A percentile compares a stretch with the other conserved stretches of the same genome.
Evolutionary conservation across 352 stramenopile genomes (phyloP).

Genomic region (Pythium periplocum): DNA sequence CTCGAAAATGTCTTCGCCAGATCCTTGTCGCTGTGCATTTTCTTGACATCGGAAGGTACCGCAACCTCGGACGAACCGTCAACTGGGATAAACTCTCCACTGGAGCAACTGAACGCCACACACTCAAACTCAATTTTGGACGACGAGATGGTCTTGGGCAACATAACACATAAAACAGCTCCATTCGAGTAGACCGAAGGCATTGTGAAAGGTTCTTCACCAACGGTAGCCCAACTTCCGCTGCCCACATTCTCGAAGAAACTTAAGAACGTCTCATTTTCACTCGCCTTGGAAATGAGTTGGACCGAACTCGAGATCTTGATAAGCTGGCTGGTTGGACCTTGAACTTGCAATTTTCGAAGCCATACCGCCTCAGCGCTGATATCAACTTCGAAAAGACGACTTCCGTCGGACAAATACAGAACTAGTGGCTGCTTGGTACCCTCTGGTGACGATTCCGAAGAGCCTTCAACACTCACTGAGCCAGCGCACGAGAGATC

Average conservation of each 20-base stretch:
- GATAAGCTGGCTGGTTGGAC: slow-evolving; percentile 5
- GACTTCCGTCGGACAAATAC: slow-evolving; percentile 46
- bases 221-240: slow-evolving; percentile 18
- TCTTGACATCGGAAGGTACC: no score
- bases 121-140: slow-evolving; percentile 22
- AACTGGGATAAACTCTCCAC: slow-evolving; percentile 10
- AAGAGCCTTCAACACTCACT: no score
- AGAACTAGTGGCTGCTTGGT: slow-evolving; percentile 16
- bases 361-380: slow-evolving; percentile 28
- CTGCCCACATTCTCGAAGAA: slow-evolving; percentile 27
- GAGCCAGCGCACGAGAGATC: no score
- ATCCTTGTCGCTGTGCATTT: no score
- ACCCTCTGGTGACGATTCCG: no score
- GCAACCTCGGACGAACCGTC: no score
- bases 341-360: slow-evolving; percentile 6
- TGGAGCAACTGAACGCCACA: slow-evolving; percentile 47
- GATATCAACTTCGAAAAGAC: slow-evolving; percentile 51
- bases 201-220: slow-evolving; percentile 9
- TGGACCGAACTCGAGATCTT: slow-evolving; percentile 21
- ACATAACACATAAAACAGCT: slow-evolving; percentile 15
- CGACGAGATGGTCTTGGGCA: neutral
- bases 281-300: slow-evolving; percentile 30
- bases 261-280: slow-evolving; percentile 28
- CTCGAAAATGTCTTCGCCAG: slow-evolving; percentile 22
- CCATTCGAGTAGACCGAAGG: slow-evolving; percentile 38